Percentiles rank a stretch among this genome's conserved stretches.
These are phyloP conservation scores for Pittosporum tobira DNA, from an alignment of 129 eudicot species.

Conservation along the genomic window DNA sequence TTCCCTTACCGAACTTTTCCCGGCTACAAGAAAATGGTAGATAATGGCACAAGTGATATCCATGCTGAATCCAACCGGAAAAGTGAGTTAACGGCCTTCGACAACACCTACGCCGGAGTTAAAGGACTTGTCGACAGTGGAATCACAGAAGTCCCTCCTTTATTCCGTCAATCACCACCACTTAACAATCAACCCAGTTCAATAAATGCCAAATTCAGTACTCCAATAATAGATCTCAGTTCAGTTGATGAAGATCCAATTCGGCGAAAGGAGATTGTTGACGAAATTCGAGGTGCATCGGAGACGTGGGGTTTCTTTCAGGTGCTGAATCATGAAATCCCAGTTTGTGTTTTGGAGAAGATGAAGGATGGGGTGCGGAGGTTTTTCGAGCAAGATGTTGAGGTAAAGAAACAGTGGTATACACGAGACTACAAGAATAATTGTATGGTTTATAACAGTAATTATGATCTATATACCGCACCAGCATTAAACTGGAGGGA, in stretches of 20 bases:
- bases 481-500: constrained; percentile 18
- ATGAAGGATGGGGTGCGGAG: constrained; percentile 6
- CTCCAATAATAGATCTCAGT: neutral
- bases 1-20: too few relatives aligned
- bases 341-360: neutral
- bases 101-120: too few relatives aligned
- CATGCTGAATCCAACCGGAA: too few relatives aligned
- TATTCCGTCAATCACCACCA: too few relatives aligned
- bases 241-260: neutral
- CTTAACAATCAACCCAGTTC: too few relatives aligned
- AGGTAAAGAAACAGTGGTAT: constrained; percentile 15
- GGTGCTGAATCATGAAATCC: constrained; percentile 14
- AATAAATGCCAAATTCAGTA: too few relatives aligned
- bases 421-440: neutral
- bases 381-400: constrained; percentile 14
- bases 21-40: too few relatives aligned
- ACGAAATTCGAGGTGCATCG: constrained; percentile 5
- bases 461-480: constrained; percentile 4
- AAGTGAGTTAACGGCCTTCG: too few relatives aligned
- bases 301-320: constrained; percentile 21
- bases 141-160: too few relatives aligned
- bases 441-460: neutral
- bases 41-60: too few relatives aligned
- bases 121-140: too few relatives aligned
- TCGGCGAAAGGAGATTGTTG: constrained; percentile 12